Evolutionary conservation across 345 rosid species (phyloP).

Genomic region (Ricinus communis): DNA sequence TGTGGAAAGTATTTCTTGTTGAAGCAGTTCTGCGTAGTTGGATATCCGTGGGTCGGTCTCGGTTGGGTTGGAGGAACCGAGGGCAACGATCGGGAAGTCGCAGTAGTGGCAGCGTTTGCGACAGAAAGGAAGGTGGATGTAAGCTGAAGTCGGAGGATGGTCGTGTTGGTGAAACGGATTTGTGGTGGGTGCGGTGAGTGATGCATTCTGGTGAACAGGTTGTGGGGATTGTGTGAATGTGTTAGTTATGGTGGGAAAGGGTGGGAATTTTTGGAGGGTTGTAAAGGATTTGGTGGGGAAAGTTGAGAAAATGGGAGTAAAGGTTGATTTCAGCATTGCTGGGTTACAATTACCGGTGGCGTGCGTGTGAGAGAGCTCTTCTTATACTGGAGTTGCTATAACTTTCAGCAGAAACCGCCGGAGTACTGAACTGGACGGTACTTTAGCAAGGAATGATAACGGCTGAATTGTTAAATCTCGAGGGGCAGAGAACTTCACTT

Average conservation of each 20-base stretch:
- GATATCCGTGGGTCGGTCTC: conserved; percentile 66
- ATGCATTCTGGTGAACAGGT: conserved; percentile 73
- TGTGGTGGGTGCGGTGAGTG: conserved; percentile 38
- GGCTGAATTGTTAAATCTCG: too few species aligned
- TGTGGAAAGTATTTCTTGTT: conserved; percentile 21
- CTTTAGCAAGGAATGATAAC: too few species aligned
- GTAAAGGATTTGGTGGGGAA: conserved; percentile 41
- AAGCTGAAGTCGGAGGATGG: conserved; percentile 68
- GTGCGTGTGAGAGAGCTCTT: neutral
- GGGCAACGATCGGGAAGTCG: conserved; percentile 87
- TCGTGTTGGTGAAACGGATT: conserved; percentile 17
- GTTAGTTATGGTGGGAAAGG: conserved; percentile 4
- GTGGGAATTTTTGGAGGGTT: conserved; percentile 18
- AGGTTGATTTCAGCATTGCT: conserved; percentile 55
- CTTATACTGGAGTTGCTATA: neutral
- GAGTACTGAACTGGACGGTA: too few species aligned
- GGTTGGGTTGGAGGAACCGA: conserved; percentile 52
- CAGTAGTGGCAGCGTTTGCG: conserved; percentile 95
- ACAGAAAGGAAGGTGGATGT: conserved; percentile 90
- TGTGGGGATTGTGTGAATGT: conserved; percentile 31
- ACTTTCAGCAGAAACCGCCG: too few species aligned
- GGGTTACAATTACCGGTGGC: neutral
- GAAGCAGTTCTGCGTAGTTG: conserved; percentile 25
- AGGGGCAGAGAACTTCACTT: too few species aligned
- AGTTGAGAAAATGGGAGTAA: conserved; percentile 51